Percentiles rank a stretch among this genome's conserved stretches.
phyloP scores from a whole-genome alignment of 306 rosid genomes.

The Corylus avellana region DNA sequence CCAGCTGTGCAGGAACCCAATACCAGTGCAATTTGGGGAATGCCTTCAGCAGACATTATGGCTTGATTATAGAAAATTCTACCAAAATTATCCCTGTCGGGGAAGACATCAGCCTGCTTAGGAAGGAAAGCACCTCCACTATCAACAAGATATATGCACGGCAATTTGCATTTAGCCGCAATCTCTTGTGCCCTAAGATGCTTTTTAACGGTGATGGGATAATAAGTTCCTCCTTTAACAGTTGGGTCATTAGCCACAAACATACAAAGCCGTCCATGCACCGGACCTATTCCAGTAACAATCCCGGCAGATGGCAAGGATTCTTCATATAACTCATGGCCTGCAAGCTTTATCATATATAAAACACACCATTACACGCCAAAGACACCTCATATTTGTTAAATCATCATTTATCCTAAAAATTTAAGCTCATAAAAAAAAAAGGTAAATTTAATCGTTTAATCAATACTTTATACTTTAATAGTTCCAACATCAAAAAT shows the following conservation, averaged over 20 bases:
- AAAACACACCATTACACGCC: slow-evolving; percentile 23
- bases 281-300: slow-evolving; percentile 91
- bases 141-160: slow-evolving; percentile 92
- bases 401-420: too few relatives aligned
- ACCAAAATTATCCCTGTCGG: slow-evolving; percentile 89
- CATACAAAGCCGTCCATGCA: slow-evolving; percentile 90
- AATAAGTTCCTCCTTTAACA: slow-evolving; percentile 93
- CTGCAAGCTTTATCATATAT: slow-evolving; percentile 72
- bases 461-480: too few relatives aligned
- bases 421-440: too few relatives aligned
- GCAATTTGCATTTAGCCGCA: slow-evolving; percentile 82
- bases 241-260: slow-evolving; percentile 96
- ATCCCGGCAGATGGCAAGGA: slow-evolving; percentile 84
- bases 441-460: too few relatives aligned
- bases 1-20: slow-evolving; percentile 98
- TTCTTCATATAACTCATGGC: slow-evolving; percentile 82
- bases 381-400: background rate
- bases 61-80: slow-evolving; percentile 94
- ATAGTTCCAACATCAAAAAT: too few relatives aligned
- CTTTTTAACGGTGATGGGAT: slow-evolving; percentile 95
- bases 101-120: slow-evolving; percentile 96
- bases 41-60: slow-evolving; percentile 78
- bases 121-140: slow-evolving; percentile 99
- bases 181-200: slow-evolving; percentile 97
- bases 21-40: slow-evolving; percentile 92